Evolutionary conservation across 2,329 filamentous ascomycete genomes (phyloP).

Genomic region (Thelonectria discophora): DNA sequence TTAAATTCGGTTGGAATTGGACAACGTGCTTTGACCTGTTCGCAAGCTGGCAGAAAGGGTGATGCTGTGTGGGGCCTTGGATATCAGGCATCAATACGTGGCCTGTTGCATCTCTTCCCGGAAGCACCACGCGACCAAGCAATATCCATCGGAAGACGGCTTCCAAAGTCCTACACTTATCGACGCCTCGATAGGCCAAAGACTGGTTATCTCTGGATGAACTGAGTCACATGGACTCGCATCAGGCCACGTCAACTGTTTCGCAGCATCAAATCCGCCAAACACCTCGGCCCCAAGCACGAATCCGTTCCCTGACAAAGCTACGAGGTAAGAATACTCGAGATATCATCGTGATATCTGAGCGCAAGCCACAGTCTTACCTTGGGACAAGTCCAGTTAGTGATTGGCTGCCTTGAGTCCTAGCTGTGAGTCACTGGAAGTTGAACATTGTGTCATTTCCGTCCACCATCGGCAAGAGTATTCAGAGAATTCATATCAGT

Average conservation of each 20-base stretch:
- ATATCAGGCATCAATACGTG: slow-evolving; percentile 37
- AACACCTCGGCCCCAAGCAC: neutral
- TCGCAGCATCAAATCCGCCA: neutral
- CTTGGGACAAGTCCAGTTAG: neutral
- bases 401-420: neutral
- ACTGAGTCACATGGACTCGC: neutral
- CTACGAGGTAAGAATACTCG: neutral
- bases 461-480: neutral
- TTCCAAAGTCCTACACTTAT: slow-evolving; percentile 4
- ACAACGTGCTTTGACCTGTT: slow-evolving; percentile 31
- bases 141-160: slow-evolving; percentile 20
- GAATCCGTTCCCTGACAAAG: neutral
- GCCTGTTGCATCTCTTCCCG: slow-evolving; percentile 30
- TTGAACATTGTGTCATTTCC: neutral
- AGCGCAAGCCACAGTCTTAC: neutral
- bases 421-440: neutral
- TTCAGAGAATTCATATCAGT: slow-evolving; percentile 23
- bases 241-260: neutral
- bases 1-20: slow-evolving; percentile 29
- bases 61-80: slow-evolving; percentile 36
- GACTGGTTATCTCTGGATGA: slow-evolving; percentile 3
- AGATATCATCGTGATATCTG: neutral
- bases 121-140: slow-evolving; percentile 27
- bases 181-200: neutral
- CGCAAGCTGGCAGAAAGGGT: slow-evolving; percentile 46